A percentile compares a stretch with the other conserved stretches of the same genome.
Conservation (phyloP, 2,329 filamentous ascomycete genomes). For the Ophiobolus disseminans region DNA sequence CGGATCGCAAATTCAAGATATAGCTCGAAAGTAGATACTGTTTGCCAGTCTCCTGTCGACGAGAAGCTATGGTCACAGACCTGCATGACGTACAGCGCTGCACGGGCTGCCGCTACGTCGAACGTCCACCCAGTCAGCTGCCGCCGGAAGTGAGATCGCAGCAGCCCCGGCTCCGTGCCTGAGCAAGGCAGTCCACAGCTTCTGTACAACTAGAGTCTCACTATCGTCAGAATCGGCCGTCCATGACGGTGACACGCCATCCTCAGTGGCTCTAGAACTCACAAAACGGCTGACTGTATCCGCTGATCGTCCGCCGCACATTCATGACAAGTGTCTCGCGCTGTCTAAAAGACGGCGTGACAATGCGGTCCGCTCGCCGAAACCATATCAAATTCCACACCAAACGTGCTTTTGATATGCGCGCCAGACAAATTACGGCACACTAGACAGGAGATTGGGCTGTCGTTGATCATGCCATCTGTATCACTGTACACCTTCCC, state of each 20-base stretch:
- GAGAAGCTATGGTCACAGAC: conserved; percentile 7
- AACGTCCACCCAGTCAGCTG: conserved; percentile 25
- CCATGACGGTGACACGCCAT: conserved; percentile 21
- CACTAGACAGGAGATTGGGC: conserved; percentile 1
- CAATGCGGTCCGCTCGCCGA: conserved; percentile 2
- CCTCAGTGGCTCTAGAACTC: background rate
- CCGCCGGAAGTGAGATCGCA: conserved; percentile 15
- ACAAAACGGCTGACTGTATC: conserved; percentile 6
- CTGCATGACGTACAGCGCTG: conserved; percentile 32
- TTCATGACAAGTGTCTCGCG: conserved; percentile 4
- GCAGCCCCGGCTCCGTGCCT: conserved; percentile 19
- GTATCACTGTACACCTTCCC: conserved; percentile 14
- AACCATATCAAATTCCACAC: conserved; percentile 7
- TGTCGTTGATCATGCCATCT: conserved; percentile 14
- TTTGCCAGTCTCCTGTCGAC: conserved; percentile 7
- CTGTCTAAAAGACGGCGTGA: conserved; percentile 2
- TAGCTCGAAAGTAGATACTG: conserved; percentile 3
- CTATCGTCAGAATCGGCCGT: conserved; percentile 14
- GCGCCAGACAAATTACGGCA: conserved; percentile 6
- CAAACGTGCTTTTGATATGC: conserved; percentile 10
- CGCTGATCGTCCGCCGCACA: conserved; percentile 3
- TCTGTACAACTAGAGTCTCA: conserved; percentile 18
- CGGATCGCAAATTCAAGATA: conserved; percentile 1
- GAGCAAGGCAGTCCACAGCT: conserved; percentile 21
- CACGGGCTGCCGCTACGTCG: conserved; percentile 14